Evolutionary conservation across 768 basidiomycete species (phyloP).

Genomic region (Tephrocybe sp.): DNA sequence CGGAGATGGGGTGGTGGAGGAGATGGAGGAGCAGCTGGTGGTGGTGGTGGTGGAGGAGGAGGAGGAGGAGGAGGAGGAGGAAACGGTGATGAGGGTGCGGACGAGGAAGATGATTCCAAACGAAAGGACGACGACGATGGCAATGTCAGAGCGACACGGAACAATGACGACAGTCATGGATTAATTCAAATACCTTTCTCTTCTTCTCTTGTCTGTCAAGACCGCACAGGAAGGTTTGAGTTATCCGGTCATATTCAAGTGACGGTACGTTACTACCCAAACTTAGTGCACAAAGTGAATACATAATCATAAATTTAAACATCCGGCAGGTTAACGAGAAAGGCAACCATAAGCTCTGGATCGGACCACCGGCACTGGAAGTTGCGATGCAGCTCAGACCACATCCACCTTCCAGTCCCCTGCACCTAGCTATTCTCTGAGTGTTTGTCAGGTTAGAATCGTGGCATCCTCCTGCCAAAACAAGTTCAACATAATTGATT

Average conservation of each 20-base stretch:
- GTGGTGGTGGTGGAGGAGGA: not conserved
- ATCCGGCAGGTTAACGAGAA: not conserved
- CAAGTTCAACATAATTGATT: not conserved
- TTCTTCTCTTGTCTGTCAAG: not conserved
- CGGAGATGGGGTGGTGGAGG: not conserved
- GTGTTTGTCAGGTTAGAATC: not conserved
- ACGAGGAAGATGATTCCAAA: not conserved
- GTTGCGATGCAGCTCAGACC: not conserved
- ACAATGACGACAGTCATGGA: not conserved
- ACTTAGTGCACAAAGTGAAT: not conserved
- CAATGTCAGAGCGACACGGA: not conserved
- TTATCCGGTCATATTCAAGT: not conserved
- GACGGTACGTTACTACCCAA: not conserved
- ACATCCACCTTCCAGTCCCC: not conserved
- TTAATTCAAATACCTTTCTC: not conserved
- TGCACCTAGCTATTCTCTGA: not conserved
- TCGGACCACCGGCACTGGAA: not conserved
- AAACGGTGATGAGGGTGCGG: not conserved
- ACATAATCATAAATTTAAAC: no score
- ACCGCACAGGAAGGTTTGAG: not conserved
- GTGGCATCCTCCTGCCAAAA: not conserved
- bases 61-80: not conserved
- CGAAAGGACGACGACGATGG: not conserved
- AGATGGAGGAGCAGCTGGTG: not conserved
- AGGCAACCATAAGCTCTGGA: not conserved